phyloP scores from a whole-genome alignment of 768 basidiomycete species.

The Trametes cingulata region DNA sequence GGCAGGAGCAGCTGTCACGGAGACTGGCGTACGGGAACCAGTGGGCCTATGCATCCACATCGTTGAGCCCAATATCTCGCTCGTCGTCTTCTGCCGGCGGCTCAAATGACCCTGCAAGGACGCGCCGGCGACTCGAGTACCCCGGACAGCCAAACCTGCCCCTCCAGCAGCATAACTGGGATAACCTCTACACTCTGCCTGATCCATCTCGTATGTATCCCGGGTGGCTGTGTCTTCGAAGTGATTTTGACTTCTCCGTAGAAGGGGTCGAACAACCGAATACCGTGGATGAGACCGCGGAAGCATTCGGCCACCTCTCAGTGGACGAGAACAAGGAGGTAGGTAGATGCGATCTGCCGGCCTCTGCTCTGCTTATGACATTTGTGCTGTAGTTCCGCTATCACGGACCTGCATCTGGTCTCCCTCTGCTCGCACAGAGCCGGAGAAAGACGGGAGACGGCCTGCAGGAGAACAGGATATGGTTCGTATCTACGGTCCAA shows the following conservation, averaged over 20 bases:
- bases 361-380: constrained; percentile 14
- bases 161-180: constrained; percentile 1
- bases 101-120: constrained; percentile 10
- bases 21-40: constrained; percentile 37
- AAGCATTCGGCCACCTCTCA: constrained; percentile 69
- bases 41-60: constrained; percentile 2
- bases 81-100: constrained; percentile 13
- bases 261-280: constrained; percentile 4
- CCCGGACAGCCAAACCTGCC: neutral
- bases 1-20: constrained; percentile 73
- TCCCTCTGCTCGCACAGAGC: constrained; percentile 70
- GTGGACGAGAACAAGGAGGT: constrained; percentile 79
- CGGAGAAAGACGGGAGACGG: constrained; percentile 67
- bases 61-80: constrained; percentile 15
- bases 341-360: neutral
- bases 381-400: constrained; percentile 64
- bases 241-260: neutral
- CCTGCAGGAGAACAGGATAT: constrained; percentile 51
- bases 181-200: constrained; percentile 12
- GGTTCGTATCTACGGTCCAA: too few relatives aligned
- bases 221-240: neutral
- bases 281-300: constrained; percentile 43
- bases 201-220: constrained; percentile 10
- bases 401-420: constrained; percentile 76
- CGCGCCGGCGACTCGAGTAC: constrained; percentile 17